Base-by-base conservation (phyloP, 768 basidiomycete genomes). In the Russula lepida region DNA sequence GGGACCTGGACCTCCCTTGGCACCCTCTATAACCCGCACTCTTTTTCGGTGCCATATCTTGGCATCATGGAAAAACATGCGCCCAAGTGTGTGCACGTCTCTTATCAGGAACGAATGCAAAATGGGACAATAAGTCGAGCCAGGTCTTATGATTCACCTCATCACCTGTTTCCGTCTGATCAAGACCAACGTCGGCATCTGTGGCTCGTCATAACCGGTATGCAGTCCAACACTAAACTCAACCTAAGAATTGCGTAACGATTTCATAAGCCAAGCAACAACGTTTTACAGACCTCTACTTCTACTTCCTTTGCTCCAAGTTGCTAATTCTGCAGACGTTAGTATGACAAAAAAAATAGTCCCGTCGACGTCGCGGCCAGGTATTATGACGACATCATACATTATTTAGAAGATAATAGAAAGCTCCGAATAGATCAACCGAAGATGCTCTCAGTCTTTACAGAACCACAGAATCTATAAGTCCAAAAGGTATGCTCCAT, bases 401-500 rank as follows among this genome's bases (percentile, higher is more conserved):
- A 28, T 19, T 25, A 57, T 37, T 27, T 17, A 4, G n/a, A 27
- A 12, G 7, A 43, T 43, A n/a, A 33, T 23, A 37, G 19, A 23
- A 46, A 25, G 11, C 23, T 35, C 54, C 44, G 2, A 30, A 15
- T 17, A 23, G 27, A 62, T 64, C 59, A 66, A 11, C 53, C 59
- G n/a, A 47, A n/a, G 13, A 35, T 37, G 33, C 72, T 74, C 27
- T 65, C 68, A 9, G 67, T 70, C 71, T 90, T 91, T 54, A 92
- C 77, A 21, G 75, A 73, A 17, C 89, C 89, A 69, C 91, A 94
- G 57, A 77, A 79, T 17, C 73, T 72, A 74, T 92, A 94, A 51
- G 83, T 85, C 89, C 88, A 93, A 62, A 83, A 79, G 23, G 84
- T 78, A 63, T 81, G 79, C 2, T 80, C 78, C 71, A 84, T 86